Evolutionary conservation across 192 early-diverging fungal species (phyloP), one percentile per base, ranked within the genome.

Genomic region (Umbelopsis sp.): DNA sequence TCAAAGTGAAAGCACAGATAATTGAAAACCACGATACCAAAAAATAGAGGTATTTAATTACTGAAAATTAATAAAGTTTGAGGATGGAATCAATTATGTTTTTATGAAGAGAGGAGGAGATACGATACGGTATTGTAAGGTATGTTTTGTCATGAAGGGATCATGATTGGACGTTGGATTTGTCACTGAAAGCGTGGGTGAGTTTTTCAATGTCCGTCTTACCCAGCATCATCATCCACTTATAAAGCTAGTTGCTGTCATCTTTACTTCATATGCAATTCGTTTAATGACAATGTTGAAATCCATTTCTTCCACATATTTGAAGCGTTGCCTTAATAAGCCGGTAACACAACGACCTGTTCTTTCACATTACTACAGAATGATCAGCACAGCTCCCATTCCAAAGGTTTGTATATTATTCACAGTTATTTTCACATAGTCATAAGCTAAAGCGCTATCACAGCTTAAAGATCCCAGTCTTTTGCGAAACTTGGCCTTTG

Each of bases 391-490:
- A 34, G 56, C 29, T 34, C 14, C 56, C 31, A 20, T 62, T 34
- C 56, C 56, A 62, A 32, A 62, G 32, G 56, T 62, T 14, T 11
- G 29, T 62, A 11, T 6, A 16, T n/a, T n/a, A n/a, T 26, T 32
- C 31, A 7, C 25, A 12, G 16, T 12, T 59, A 62, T 62, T 34
- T 34, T 16, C 11, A 12, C 8, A 14, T 62, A 20, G 47, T 20
- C 26, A 62, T 34, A 20, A 62, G 31, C 56, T 32, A 6, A 36
- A 36, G 34, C 31, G 14, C 31, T 24, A 14, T 4, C 49, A 9
- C 50, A 93, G 85, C 78, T 92, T 34, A 85, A 80, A 26, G 90
- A 93, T 80, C 77, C 82, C 21, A 75, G 77, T 0, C 81, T 93
- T 49, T 70, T 93, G 44, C 78, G 81, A 22, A 32, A 78, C 10